Conservation (phyloP, 257 asterid species). For the Cruciata laevipes region DNA sequence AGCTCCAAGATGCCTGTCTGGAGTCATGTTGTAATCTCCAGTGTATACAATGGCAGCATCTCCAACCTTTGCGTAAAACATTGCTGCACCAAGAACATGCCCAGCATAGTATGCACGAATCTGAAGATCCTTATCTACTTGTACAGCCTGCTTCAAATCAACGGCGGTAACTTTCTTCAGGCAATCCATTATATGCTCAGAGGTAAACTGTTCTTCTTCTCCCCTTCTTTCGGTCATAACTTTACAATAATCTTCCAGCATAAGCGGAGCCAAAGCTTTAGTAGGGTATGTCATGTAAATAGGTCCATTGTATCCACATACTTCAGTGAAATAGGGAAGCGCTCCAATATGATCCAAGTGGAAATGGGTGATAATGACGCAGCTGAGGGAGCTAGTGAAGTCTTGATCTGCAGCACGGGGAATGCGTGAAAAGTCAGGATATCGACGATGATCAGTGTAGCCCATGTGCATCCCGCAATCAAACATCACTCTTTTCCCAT, state of each 20-base stretch:
- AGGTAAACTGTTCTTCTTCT: slow-evolving; percentile 68
- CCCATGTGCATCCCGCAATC: slow-evolving; percentile 99
- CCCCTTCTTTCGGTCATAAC: slow-evolving; percentile 83
- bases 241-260: slow-evolving; percentile 83
- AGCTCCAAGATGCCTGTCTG: slow-evolving; percentile 97
- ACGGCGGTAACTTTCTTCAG: slow-evolving; percentile 84
- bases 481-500: slow-evolving; percentile 81
- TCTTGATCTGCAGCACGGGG: slow-evolving; percentile 33
- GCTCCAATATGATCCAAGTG: slow-evolving; percentile 98
- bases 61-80: slow-evolving; percentile 94
- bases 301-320: slow-evolving; percentile 89
- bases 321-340: slow-evolving; percentile 88
- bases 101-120: slow-evolving; percentile 97
- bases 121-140: slow-evolving; percentile 73
- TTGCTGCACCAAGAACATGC: slow-evolving; percentile 97
- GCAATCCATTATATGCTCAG: slow-evolving; percentile 63
- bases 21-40: slow-evolving; percentile 91
- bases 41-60: slow-evolving; percentile 80
- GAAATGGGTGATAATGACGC: slow-evolving; percentile 81
- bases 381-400: slow-evolving; percentile 52
- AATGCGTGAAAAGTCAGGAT: slow-evolving; percentile 71
- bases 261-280: slow-evolving; percentile 80
- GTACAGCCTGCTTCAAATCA: slow-evolving; percentile 82
- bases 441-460: slow-evolving; percentile 51
- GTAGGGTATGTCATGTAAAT: slow-evolving; percentile 99